These are phyloP conservation scores for Zalaria obscura DNA, from an alignment of 2,329 filamentous ascomycete species.

Conservation along the genomic window DNA sequence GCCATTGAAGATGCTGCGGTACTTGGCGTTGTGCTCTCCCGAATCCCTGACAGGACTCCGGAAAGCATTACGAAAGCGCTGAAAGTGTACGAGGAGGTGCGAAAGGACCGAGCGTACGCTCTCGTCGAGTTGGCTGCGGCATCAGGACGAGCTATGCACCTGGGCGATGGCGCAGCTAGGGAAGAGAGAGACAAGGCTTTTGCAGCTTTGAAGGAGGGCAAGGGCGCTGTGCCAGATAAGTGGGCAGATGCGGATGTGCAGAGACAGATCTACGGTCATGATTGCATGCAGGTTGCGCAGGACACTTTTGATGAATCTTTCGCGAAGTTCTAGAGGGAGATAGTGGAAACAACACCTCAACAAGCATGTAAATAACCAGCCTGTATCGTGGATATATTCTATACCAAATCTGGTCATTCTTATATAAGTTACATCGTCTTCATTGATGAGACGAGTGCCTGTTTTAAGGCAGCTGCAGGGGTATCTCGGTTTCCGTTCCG, in stretches of 20 bases:
- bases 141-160: slow-evolving; percentile 38
- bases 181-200: slow-evolving; percentile 44
- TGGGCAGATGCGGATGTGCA: slow-evolving; percentile 39
- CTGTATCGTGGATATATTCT: too few species aligned
- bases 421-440: too few species aligned
- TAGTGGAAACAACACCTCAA: too few species aligned
- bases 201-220: slow-evolving; percentile 28
- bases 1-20: slow-evolving; percentile 51
- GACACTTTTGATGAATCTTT: slow-evolving; percentile 25
- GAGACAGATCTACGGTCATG: slow-evolving; percentile 32
- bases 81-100: slow-evolving; percentile 40
- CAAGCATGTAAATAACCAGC: too few species aligned
- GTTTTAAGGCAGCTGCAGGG: too few species aligned
- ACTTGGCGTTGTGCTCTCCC: slow-evolving; percentile 35
- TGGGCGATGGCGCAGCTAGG: slow-evolving; percentile 44
- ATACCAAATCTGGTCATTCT: too few species aligned
- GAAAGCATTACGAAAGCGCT: slow-evolving; percentile 38
- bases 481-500: too few species aligned
- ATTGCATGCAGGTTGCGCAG: slow-evolving; percentile 30
- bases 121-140: slow-evolving; percentile 43
- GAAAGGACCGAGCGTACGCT: slow-evolving; percentile 42
- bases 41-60: slow-evolving; percentile 30
- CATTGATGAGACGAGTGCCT: too few species aligned
- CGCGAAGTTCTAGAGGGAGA: slow-evolving; percentile 9
- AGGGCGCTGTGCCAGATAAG: slow-evolving; percentile 33